Evolutionary conservation across 129 eudicot genomes (phyloP), one percentile per base, ranked within the genome.

Genomic region (Helianthus tuberosus): DNA sequence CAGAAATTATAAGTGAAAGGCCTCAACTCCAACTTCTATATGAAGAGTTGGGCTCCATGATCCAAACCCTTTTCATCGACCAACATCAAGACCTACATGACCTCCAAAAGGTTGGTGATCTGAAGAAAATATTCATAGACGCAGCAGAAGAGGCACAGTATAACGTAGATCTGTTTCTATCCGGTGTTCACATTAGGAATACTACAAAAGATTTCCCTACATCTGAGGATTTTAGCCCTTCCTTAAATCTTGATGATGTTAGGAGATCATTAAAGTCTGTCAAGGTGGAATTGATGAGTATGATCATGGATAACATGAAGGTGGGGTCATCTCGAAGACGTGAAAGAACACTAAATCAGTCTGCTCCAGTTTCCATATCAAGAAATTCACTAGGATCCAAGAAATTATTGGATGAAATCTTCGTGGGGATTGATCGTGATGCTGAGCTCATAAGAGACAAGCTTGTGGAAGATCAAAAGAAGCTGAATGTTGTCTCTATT

Each of bases 101-200:
- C 16, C 20, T 29, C 7, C 8, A 73, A 61, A 3, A 32, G 1
- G 14, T 74, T 11, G 13, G 3, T 3, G 11, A 64, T 36, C 44
- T 75, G 79, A 64, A 38, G 65, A 75, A 5, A 20, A 32, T 55
- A 12, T 50, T 75, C 12, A 64, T 5, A 20, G 44, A 52, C 9
- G 52, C 11, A 51, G 64, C 72, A 16, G 53, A 75, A 17, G 64
- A 75, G 49, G 79, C 79, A 51, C 29, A 75, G 9, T 8, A 38
- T 64, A 64, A 8, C 32, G 15, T 75, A 0, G 72, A 52, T 36
- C 38, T 74, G 3, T 62, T 62, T 49, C 3, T 74, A 15, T 62
- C 38, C 17, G 20, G 8, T 35, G 51, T 17, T 51, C 15, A 73
- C 55, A 50, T 14, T 5, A 50, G 55, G 55, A 12, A 50, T 50